phyloP scores from a whole-genome alignment of 2,329 filamentous ascomycete genomes.

The Fusarium austroafricanum region DNA sequence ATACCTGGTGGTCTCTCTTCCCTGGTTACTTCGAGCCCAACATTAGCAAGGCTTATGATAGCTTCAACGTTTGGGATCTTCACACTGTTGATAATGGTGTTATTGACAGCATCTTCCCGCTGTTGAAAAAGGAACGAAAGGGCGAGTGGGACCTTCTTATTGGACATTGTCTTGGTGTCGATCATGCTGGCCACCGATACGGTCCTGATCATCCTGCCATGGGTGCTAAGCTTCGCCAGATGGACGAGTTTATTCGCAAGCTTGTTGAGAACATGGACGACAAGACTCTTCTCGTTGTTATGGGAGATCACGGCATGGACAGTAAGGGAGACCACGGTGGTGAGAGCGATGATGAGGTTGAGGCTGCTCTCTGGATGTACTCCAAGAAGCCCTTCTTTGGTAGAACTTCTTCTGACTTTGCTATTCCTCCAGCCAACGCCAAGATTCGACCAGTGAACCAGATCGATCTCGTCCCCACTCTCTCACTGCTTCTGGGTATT shows the following conservation, averaged over 20 bases:
- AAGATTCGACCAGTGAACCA: conserved; percentile 82
- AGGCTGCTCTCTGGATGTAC: conserved; percentile 98
- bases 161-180: conserved; percentile 93
- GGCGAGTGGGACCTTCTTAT: conserved; percentile 93
- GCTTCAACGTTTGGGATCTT: conserved; percentile 98
- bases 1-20: conserved; percentile 95
- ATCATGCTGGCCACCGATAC: conserved; percentile 96
- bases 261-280: conserved; percentile 82
- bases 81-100: conserved; percentile 98
- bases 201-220: conserved; percentile 94
- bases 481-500: conserved; percentile 87
- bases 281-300: conserved; percentile 87
- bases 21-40: conserved; percentile 92
- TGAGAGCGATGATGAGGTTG: conserved; percentile 94
- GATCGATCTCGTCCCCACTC: conserved; percentile 94
- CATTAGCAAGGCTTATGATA: conserved; percentile 90
- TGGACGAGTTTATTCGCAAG: conserved; percentile 82
- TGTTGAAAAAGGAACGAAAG: conserved; percentile 73
- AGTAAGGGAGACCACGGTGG: conserved; percentile 97
- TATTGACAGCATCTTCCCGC: conserved; percentile 87
- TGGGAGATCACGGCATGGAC: conserved; percentile 99
- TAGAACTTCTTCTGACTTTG: conserved; percentile 71
- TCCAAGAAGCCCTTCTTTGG: conserved; percentile 89
- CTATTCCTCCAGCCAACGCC: conserved; percentile 73
- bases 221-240: conserved; percentile 89